Conservation (phyloP, 169 alveolate genomes). For the Eimeria falciformis region DNA sequence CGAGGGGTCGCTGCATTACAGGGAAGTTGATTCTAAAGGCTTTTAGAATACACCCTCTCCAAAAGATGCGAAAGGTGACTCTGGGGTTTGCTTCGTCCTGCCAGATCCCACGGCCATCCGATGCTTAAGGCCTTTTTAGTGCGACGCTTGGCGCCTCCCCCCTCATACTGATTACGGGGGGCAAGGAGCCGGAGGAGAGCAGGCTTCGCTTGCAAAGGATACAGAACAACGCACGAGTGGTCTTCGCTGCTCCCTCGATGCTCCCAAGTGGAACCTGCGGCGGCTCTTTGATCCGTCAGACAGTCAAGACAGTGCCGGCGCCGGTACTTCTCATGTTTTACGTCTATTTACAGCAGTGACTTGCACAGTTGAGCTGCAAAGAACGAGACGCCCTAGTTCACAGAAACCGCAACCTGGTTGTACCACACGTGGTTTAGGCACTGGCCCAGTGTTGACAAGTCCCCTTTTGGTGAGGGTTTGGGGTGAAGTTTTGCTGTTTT, state of each 20-base stretch:
- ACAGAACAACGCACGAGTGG: slow-evolving; percentile 32
- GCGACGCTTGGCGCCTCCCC: too few species aligned
- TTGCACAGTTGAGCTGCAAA: slow-evolving; percentile 7
- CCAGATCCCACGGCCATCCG: too few species aligned
- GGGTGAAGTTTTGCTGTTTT: too few species aligned
- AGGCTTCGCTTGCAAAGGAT: background rate
- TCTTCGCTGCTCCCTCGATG: slow-evolving; percentile 25
- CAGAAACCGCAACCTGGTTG: background rate
- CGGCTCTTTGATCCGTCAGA: slow-evolving; percentile 23
- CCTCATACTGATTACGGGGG: too few species aligned
- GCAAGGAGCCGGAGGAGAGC: background rate
- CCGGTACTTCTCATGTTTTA: slow-evolving; percentile 13
- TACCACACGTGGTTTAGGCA: background rate
- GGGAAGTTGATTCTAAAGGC: too few species aligned
- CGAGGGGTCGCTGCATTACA: too few species aligned
- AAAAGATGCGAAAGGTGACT: too few species aligned
- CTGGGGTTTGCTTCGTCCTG: too few species aligned
- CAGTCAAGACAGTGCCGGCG: slow-evolving; percentile 42
- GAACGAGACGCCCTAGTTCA: background rate
- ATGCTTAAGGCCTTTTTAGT: too few species aligned
- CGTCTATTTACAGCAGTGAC: background rate
- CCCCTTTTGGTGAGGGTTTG: background rate
- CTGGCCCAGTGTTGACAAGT: background rate
- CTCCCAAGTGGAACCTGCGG: slow-evolving; percentile 44
- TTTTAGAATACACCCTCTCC: too few species aligned